phyloP scores from a whole-genome alignment of 352 stramenopile genomes.

The Pythium pectinolyticum region DNA sequence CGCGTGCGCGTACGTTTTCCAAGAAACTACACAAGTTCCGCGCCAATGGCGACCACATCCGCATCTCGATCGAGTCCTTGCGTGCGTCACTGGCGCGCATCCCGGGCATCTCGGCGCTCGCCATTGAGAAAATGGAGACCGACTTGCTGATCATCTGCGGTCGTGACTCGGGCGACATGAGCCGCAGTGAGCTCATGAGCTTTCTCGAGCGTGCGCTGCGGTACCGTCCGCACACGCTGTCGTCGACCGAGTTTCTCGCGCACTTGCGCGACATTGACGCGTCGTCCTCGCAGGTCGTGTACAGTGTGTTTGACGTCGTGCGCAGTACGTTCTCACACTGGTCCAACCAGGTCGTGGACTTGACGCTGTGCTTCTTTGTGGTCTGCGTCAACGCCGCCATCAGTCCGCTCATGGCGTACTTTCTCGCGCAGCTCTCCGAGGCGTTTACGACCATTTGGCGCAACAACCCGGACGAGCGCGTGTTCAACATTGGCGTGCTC shows the following conservation, averaged over 20 bases:
- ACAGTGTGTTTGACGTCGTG: slow-evolving; percentile 77
- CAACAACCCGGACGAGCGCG: slow-evolving; percentile 39
- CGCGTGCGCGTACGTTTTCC: slow-evolving; percentile 75
- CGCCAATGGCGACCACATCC: slow-evolving; percentile 82
- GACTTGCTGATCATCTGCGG: slow-evolving; percentile 87
- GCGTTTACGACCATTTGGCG: slow-evolving; percentile 66
- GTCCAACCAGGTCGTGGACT: slow-evolving; percentile 76
- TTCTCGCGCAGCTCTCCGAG: slow-evolving; percentile 69
- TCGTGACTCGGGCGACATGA: slow-evolving; percentile 85
- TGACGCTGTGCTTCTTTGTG: slow-evolving; percentile 77
- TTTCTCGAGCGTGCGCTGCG: slow-evolving; percentile 80
- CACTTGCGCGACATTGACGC: slow-evolving; percentile 86
- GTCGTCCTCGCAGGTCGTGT: slow-evolving; percentile 66
- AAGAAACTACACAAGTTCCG: slow-evolving; percentile 90
- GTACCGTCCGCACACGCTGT: slow-evolving; percentile 76
- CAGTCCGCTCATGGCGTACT: slow-evolving; percentile 76
- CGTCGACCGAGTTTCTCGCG: slow-evolving; percentile 80
- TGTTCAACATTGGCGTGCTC: slow-evolving; percentile 71
- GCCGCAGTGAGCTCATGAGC: slow-evolving; percentile 82
- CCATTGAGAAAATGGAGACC: slow-evolving; percentile 90
- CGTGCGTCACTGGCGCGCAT: slow-evolving; percentile 77
- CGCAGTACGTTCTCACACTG: slow-evolving; percentile 81
- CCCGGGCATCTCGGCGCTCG: slow-evolving; percentile 73
- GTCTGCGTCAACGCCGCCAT: slow-evolving; percentile 84
- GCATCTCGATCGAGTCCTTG: slow-evolving; percentile 84